These are phyloP conservation scores for Aspergillus baeticus DNA, from an alignment of 495 filamentous ascomycete genomes.

Conservation along the genomic window DNA sequence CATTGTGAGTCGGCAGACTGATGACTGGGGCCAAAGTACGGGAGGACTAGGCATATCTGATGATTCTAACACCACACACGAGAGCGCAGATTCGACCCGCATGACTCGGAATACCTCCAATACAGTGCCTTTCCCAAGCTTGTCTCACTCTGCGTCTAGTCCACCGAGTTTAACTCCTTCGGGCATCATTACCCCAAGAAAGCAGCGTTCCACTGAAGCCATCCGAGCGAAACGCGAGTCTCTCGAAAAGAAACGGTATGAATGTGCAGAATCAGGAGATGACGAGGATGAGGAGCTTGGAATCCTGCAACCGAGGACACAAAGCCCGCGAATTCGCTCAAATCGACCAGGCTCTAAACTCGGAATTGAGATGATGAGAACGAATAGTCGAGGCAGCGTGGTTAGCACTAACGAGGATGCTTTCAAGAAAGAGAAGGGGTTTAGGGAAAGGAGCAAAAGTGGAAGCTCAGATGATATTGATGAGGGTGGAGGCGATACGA, in stretches of 20 bases:
- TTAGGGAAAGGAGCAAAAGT: slow-evolving; percentile 24
- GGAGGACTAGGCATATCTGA: slow-evolving; percentile 71
- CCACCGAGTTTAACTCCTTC: slow-evolving; percentile 59
- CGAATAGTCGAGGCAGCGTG: slow-evolving; percentile 86
- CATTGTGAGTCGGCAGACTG: slow-evolving; percentile 67
- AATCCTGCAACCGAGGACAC: slow-evolving; percentile 52
- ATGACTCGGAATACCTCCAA: slow-evolving; percentile 21
- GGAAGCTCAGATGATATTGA: slow-evolving; percentile 23
- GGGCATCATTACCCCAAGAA: slow-evolving; percentile 50
- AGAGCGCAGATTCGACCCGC: slow-evolving; percentile 25
- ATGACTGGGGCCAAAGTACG: slow-evolving; percentile 67
- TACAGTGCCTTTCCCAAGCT: slow-evolving; percentile 44
- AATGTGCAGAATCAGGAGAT: slow-evolving; percentile 83
- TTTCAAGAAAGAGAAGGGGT: slow-evolving; percentile 38
- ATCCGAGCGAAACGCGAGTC: slow-evolving; percentile 74
- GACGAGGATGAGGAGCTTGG: slow-evolving; percentile 92
- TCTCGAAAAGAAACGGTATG: slow-evolving; percentile 69
- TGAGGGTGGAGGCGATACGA: slow-evolving; percentile 24
- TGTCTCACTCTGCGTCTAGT: slow-evolving; percentile 65
- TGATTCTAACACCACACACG: slow-evolving; percentile 27
- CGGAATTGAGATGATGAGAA: slow-evolving; percentile 93
- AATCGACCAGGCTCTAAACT: slow-evolving; percentile 73
- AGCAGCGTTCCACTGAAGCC: slow-evolving; percentile 74
- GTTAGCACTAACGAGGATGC: slow-evolving; percentile 52
- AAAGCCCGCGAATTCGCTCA: slow-evolving; percentile 53